Evolutionary conservation across 2,329 filamentous ascomycete genomes (phyloP), one percentile per base, ranked within the genome.

Genomic region (Acephala macrosclerotiorum): DNA sequence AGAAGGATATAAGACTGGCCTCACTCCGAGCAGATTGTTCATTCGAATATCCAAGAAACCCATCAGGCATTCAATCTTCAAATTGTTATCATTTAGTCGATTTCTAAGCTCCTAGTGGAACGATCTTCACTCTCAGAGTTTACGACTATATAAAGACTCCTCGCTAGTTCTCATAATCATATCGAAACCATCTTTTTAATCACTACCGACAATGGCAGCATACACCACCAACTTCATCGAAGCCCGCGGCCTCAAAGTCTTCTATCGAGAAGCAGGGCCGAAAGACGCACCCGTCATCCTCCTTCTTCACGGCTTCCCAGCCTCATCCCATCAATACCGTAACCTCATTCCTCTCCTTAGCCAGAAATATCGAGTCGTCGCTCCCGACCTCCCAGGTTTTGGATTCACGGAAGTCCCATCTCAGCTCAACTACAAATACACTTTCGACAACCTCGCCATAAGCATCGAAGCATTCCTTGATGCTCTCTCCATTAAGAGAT

Each of bases 361-460:
- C 11, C 60, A 70, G 22, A 72, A 74, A 38, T 82, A 82, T 69
- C 76, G 75, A 22, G 77, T 82, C 49, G 76, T 89, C 16, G 86
- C 86, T 0, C 87, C 86, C 0, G 87, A 89, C 72, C 78, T 88
- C 2, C 87, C 86, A 1, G 85, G 85, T 76, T 89, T 82, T 69
- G 87, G 87, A 60, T 87, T 87, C 76, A 89, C 87, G 2, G 76
- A 78, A 53, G 78, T 82, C 2, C 80, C 83, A 0, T 68, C 70
- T 0, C 36, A 81, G 81, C 42, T 83, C 87, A 74, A 77, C 58
- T 89, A 84, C 78, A 72, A 72, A 8, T 86, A 87, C 78, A 86
- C 80, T 16, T 89, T 89, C 69, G 82, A 79, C 56, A 82, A 79
- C 72, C 74, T 89, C 6, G 76, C 85, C 38, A 73, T 63, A 6